Conservation (phyloP, 2,329 filamentous ascomycete genomes). For the Amylocarpus encephaloides region DNA sequence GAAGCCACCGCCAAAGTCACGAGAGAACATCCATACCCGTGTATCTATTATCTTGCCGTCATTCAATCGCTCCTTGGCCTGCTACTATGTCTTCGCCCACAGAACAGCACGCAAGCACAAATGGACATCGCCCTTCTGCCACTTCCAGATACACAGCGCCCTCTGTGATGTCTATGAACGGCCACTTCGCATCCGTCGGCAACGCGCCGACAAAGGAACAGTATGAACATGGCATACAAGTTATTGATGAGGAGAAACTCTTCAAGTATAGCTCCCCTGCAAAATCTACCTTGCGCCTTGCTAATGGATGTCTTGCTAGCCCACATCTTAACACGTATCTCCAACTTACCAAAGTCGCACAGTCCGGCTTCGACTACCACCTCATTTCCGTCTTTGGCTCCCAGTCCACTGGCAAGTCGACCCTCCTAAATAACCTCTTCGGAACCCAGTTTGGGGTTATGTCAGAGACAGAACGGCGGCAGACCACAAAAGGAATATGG, state of each 20-base stretch:
- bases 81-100: constrained; percentile 23
- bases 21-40: neutral
- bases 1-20: constrained; percentile 15
- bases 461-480: constrained; percentile 86
- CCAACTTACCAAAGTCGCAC: constrained; percentile 68
- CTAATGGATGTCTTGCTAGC: constrained; percentile 40
- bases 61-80: constrained; percentile 1
- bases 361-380: constrained; percentile 97
- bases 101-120: constrained; percentile 16
- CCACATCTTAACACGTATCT: constrained; percentile 76
- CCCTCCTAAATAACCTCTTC: constrained; percentile 91
- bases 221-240: constrained; percentile 92
- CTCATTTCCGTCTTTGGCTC: constrained; percentile 98
- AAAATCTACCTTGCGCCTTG: constrained; percentile 1
- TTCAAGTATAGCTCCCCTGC: constrained; percentile 68
- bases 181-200: constrained; percentile 72
- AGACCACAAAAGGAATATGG: constrained; percentile 99
- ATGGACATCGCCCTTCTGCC: constrained; percentile 24
- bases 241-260: constrained; percentile 91
- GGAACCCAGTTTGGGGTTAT: constrained; percentile 96
- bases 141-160: constrained; percentile 30
- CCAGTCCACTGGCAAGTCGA: constrained; percentile 97
- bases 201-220: constrained; percentile 55
- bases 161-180: constrained; percentile 55
- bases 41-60: constrained; percentile 4